Base-by-base conservation (phyloP, 176 grass and related monocot genomes). In the Ananas comosus region DNA sequence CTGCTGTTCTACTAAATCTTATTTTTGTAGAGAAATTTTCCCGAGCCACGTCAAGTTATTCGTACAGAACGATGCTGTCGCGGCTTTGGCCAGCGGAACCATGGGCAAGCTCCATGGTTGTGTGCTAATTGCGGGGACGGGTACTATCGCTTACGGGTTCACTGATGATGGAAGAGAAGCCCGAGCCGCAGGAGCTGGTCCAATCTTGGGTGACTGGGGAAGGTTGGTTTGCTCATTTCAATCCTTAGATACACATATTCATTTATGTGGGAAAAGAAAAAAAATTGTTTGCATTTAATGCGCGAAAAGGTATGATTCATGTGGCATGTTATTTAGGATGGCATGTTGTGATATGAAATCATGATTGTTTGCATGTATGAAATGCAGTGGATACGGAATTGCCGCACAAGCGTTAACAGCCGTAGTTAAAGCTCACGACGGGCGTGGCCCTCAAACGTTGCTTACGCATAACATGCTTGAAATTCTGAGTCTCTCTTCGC, bases 81-180 rank as follows among this genome's bases (percentile, higher is more conserved):
- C 89, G 2, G 89, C 89, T 47, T 13, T 91, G 64, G 89, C 89
- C 10, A 88, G 89, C 51, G 89, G 89, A 23, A 91, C 89, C 70
- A 87, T 91, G 89, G 89, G 89, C 22, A 88, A 82, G 63, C 89
- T 88, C 65, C 85, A 91, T 22, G 89, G 89, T 1, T 91, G 85
- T 22, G 89, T 91, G 68, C 50, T 88, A 29, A 91, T 88, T 3
- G 85, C 85, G 42, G 89, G 89, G 18, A 91, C 89, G 27, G 89
- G 85, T 17, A 88, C 82, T 2, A 91, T 91, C 72, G 89, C 89
- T 10, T 91, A 91, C 63, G 89, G 79, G 51, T 88, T 91, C 76
- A 80, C 85, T 27, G 69, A 78, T 2, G 79, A 88, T 12, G 89
- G 89, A 19, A 88, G 82, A 63, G 79, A 91, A 78, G 89, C 89